Percentiles rank a stretch among this genome's conserved stretches.
Evolutionary conservation across 306 rosid genomes (phyloP).

Genomic region (Cucurbita maxima): DNA sequence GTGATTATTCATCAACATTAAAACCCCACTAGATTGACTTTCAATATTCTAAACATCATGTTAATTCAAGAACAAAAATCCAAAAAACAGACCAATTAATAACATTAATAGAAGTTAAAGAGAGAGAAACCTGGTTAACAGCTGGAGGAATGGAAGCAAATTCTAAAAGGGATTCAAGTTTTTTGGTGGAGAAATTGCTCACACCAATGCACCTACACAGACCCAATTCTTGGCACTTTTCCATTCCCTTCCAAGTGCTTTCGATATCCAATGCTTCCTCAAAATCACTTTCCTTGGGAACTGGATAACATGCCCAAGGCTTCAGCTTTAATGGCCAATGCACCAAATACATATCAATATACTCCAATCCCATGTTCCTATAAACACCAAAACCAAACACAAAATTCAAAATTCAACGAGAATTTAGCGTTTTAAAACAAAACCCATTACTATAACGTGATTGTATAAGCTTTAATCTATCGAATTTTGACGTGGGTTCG

Average conservation of each 20-base stretch:
- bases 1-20: too few species aligned
- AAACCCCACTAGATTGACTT: too few species aligned
- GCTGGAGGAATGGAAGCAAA: conserved; percentile 57
- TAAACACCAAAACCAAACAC: background rate
- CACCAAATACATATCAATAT: conserved; percentile 80
- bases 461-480: background rate
- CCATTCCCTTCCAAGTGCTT: conserved; percentile 71
- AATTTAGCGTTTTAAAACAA: background rate
- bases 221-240: conserved; percentile 68
- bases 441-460: background rate
- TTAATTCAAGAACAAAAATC: too few species aligned
- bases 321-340: conserved; percentile 90
- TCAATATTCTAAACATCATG: too few species aligned
- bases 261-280: conserved; percentile 46
- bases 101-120: background rate
- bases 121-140: conserved; percentile 51
- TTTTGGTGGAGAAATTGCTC: conserved; percentile 76
- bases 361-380: conserved; percentile 63
- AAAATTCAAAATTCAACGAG: background rate
- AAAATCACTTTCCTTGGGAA: conserved; percentile 72
- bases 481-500: background rate
- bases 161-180: conserved; percentile 36
- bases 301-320: conserved; percentile 56
- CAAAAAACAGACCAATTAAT: background rate
- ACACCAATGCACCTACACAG: conserved; percentile 72